phyloP scores from a whole-genome alignment of 83 land plant genomes.

The Picea abies region DNA sequence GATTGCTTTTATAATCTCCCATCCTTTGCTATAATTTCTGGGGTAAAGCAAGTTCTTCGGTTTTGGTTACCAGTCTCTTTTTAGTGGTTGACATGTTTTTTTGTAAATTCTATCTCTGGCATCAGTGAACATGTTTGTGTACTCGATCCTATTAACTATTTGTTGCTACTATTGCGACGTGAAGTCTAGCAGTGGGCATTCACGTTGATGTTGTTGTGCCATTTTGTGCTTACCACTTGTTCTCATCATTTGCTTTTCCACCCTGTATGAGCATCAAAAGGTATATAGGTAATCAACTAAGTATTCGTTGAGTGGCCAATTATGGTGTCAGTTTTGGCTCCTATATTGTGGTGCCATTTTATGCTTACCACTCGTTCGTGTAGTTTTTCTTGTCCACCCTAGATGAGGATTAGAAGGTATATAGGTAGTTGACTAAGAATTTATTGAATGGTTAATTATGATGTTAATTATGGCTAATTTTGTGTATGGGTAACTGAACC shows the following conservation, averaged over 20 bases:
- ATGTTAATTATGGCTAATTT: background rate
- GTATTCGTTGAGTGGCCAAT: too few relatives aligned
- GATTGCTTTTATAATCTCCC: too few relatives aligned
- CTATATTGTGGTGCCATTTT: background rate
- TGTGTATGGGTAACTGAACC: background rate
- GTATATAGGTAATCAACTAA: too few relatives aligned
- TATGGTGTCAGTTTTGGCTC: too few relatives aligned
- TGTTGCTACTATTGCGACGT: background rate
- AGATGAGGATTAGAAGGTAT: too few relatives aligned
- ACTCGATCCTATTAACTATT: background rate
- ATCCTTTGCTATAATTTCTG: background rate
- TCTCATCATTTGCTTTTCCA: too few relatives aligned
- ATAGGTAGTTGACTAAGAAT: too few relatives aligned
- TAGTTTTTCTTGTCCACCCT: background rate
- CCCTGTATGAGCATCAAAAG: too few relatives aligned
- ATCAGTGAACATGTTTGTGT: background rate
- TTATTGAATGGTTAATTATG: background rate
- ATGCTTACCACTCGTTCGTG: background rate
- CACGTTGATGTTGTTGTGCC: too few relatives aligned
- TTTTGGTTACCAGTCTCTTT: background rate
- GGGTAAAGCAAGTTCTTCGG: background rate
- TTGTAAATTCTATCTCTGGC: background rate
- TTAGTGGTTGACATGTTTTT: background rate
- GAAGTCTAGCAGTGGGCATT: too few relatives aligned
- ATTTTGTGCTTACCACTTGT: too few relatives aligned